Evolutionary conservation across 805 yeast genomes (phyloP).

Genomic region (Zygotorulaspora sp.): DNA sequence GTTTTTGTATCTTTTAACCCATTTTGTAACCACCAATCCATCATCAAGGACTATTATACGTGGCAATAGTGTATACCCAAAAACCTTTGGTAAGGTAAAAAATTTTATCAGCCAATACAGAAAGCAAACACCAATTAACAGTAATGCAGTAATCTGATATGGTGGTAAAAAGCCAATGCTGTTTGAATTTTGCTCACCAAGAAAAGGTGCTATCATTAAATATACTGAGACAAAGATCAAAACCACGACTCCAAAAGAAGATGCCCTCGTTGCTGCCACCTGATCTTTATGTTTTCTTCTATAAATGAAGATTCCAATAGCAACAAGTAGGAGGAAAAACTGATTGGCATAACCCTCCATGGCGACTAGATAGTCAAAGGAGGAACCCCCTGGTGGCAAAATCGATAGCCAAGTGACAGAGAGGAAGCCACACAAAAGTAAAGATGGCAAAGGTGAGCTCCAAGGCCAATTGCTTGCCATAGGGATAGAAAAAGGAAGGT

Average conservation of each 20-base stretch:
- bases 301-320: slow-evolving; percentile 54
- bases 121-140: slow-evolving; percentile 42
- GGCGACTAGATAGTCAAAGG: slow-evolving; percentile 42
- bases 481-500: slow-evolving; percentile 46
- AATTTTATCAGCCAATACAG: slow-evolving; percentile 55
- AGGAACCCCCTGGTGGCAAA: slow-evolving; percentile 35
- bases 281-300: slow-evolving; percentile 47
- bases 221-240: slow-evolving; percentile 45
- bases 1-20: slow-evolving; percentile 41
- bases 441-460: slow-evolving; percentile 52
- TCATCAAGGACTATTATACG: slow-evolving; percentile 45
- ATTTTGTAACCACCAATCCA: slow-evolving; percentile 53
- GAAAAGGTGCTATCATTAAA: slow-evolving; percentile 46
- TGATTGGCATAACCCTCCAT: slow-evolving; percentile 47
- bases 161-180: slow-evolving; percentile 35
- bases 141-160: slow-evolving; percentile 40
- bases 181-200: slow-evolving; percentile 21
- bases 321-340: slow-evolving; percentile 47
- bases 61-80: slow-evolving; percentile 43
- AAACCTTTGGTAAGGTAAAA: slow-evolving; percentile 42
- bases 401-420: slow-evolving; percentile 35
- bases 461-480: slow-evolving; percentile 55
- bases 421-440: slow-evolving; percentile 35
- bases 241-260: slow-evolving; percentile 44
- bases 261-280: slow-evolving; percentile 49